A percentile compares a stretch with the other conserved stretches of the same genome.
Conservation (phyloP, 192 early-diverging fungal species). For the Dissophora globulifera region DNA sequence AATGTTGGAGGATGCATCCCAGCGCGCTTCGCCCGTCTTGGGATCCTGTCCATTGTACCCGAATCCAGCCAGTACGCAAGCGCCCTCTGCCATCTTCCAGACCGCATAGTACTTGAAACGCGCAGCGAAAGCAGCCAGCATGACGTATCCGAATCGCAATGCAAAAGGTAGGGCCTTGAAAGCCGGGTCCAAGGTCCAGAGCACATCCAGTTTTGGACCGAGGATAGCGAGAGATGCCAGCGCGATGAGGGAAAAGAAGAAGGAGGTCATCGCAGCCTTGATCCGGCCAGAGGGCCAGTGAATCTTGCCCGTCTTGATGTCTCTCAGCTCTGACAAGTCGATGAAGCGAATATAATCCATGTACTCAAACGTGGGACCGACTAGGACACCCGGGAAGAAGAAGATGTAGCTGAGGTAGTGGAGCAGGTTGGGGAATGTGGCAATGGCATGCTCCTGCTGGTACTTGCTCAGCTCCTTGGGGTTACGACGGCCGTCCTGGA, state of each 20-base stretch:
- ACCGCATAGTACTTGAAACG: constrained; percentile 89
- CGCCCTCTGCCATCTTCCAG: constrained; percentile 92
- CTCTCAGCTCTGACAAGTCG: constrained; percentile 45
- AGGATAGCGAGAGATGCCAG: constrained; percentile 48
- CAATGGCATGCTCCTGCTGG: constrained; percentile 72
- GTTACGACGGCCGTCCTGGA: constrained; percentile 77
- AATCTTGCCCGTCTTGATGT: constrained; percentile 45
- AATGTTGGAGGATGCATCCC: constrained; percentile 82
- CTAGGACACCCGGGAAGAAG: constrained; percentile 88
- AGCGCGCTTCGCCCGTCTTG: constrained; percentile 64
- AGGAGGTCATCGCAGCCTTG: constrained; percentile 32
- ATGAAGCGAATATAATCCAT: constrained; percentile 67
- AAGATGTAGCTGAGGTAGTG: constrained; percentile 89
- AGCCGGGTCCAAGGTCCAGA: constrained; percentile 36
- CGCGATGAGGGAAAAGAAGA: constrained; percentile 48
- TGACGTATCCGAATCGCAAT: constrained; percentile 67
- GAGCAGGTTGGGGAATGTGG: constrained; percentile 70
- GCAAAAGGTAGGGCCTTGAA: constrained; percentile 42
- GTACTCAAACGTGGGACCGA: constrained; percentile 87
- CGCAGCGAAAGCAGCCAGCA: constrained; percentile 67
- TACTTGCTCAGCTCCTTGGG: constrained; percentile 68
- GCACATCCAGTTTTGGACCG: constrained; percentile 45
- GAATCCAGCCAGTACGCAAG: constrained; percentile 84
- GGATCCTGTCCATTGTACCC: constrained; percentile 79
- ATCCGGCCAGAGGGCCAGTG: constrained; percentile 45